Evolutionary conservation across 148 eudicot genomes (phyloP).

Genomic region (Vaccinium darrowii): DNA sequence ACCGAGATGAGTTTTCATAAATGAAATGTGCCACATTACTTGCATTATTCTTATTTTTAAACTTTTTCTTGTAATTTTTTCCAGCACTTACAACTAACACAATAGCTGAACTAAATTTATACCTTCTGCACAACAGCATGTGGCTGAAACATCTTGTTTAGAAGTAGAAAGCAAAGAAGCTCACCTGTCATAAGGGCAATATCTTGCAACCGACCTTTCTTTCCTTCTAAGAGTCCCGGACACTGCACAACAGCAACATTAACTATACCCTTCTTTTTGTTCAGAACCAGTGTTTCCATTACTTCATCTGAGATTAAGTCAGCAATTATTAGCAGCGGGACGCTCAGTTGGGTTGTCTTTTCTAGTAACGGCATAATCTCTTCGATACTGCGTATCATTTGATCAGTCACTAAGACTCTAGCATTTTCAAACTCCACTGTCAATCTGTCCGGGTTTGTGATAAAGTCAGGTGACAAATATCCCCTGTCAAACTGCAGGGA

Average conservation of each 20-base stretch:
- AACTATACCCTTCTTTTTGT: slow-evolving; percentile 63
- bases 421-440: slow-evolving; percentile 85
- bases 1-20: not conserved
- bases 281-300: slow-evolving; percentile 65
- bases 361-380: slow-evolving; percentile 86
- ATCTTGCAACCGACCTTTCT: slow-evolving; percentile 85
- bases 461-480: slow-evolving; percentile 84
- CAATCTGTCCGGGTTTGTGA: slow-evolving; percentile 76
- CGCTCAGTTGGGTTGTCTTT: slow-evolving; percentile 76
- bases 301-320: slow-evolving; percentile 76
- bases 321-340: slow-evolving; percentile 83
- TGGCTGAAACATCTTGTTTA: not conserved
- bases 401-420: slow-evolving; percentile 85
- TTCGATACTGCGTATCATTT: slow-evolving; percentile 63
- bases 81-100: not conserved
- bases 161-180: not conserved
- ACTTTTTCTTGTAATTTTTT: not conserved
- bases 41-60: not conserved
- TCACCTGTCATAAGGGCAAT: slow-evolving; percentile 95
- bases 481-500: slow-evolving; percentile 88
- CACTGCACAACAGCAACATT: slow-evolving; percentile 89
- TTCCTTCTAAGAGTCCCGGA: slow-evolving; percentile 77
- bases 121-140: not conserved
- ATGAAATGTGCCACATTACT: not conserved
- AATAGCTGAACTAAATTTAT: not conserved